A percentile compares a stretch with the other conserved stretches of the same genome.
Evolutionary conservation across 805 yeast genomes (phyloP).

Genomic region (Barnettozyma botsteinii): DNA sequence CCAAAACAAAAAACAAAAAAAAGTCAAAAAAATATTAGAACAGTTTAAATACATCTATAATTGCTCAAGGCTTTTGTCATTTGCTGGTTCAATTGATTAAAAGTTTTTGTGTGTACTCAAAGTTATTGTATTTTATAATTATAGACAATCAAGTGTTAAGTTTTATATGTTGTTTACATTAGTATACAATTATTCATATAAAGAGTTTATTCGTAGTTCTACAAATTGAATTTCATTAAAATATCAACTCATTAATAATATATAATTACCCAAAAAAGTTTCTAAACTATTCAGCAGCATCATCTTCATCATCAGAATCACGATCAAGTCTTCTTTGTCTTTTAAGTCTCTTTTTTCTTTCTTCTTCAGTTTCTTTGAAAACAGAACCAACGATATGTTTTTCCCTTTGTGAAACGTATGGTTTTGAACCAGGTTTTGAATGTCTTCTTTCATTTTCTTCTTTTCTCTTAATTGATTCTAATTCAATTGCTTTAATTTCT

Average conservation of each 20-base stretch:
- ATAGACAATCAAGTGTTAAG: slow-evolving; percentile 7
- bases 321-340: not conserved
- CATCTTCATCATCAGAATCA: not conserved
- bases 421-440: slow-evolving; percentile 55
- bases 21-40: no score
- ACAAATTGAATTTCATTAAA: no score
- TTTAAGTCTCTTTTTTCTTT: slow-evolving; percentile 10
- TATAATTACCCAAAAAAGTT: not conserved
- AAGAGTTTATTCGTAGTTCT: no score
- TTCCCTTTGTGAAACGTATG: slow-evolving; percentile 66
- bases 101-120: not conserved
- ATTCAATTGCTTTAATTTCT: slow-evolving; percentile 75
- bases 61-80: no score
- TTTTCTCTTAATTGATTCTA: slow-evolving; percentile 67
- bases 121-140: slow-evolving; percentile 4
- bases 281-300: not conserved
- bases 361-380: slow-evolving; percentile 42
- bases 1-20: no score
- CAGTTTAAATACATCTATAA: no score
- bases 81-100: slow-evolving; percentile 6
- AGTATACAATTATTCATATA: no score
- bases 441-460: slow-evolving; percentile 81
- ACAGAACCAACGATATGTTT: slow-evolving; percentile 85
- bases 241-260: no score
- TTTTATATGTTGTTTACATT: not conserved